Evolutionary conservation across 768 basidiomycete genomes (phyloP), one percentile per base, ranked within the genome.

Genomic region (Chlorophyllum brunneum): DNA sequence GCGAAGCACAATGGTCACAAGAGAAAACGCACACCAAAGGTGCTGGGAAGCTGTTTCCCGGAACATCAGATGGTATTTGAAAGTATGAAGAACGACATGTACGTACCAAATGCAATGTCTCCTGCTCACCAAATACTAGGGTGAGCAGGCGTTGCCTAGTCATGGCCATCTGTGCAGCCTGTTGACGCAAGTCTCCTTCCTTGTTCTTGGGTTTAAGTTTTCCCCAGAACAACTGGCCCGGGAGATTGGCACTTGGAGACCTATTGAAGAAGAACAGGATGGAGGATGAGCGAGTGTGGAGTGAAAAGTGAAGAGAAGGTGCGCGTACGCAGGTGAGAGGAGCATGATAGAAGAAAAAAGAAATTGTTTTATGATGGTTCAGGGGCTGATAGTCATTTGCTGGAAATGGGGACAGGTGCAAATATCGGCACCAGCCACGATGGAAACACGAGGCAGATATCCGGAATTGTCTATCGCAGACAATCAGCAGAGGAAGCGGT

Each of bases 111-210:
- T 85, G 77, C 54, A 93, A 77, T 6, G 91, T 92, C 70, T 93
- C 91, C 85, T 91, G 88, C 33, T 92, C 91, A 49, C 76, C 86
- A 65, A 85, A 89, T 7, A 81, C 83, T 53, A 93, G 81, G 54
- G 91, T 93, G 59, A 93, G 76, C 58, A 90, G 80, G 55, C 86
- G 81, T 59, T 86, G 85, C 49, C 88, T 72, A 22, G 84, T 75
- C 59, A 91, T 76, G 2, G 86, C 80, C 83, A 88, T 86, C 18
- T 78, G 78, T 1, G 76, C 71, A 24, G 59, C 79, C 74, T 57
- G 78, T 69, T 61, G 62, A 41, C 65, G 63, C 18, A 56, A 50
- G n/a, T 85, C 82, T 59, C 67, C 69, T 51, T 88, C 84, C 71
- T 86, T 87, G 66, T 73, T 67, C 70, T 86, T 88, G 56, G 80